Conservation (phyloP, 768 basidiomycete species). For the Agaricus sinodeliciosus region DNA sequence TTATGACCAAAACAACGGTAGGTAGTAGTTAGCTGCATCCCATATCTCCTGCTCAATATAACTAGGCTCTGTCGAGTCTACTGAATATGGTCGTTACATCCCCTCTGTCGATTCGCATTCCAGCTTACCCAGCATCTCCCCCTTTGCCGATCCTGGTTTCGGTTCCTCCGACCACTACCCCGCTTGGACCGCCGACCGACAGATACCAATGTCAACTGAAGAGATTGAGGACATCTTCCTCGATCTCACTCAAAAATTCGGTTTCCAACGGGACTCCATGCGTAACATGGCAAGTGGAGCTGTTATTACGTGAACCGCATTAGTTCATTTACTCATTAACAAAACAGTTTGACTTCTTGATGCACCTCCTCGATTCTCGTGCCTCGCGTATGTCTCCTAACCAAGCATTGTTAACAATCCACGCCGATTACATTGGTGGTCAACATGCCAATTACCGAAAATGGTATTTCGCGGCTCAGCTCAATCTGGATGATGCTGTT, state of each 20-base stretch:
- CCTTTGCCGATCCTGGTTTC: slow-evolving; percentile 50
- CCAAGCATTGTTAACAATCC: slow-evolving; percentile 92
- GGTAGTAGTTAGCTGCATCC: background rate
- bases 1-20: slow-evolving; percentile 30
- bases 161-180: slow-evolving; percentile 72
- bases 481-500: slow-evolving; percentile 98
- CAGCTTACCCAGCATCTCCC: slow-evolving; percentile 51
- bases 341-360: slow-evolving; percentile 87
- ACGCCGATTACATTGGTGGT: slow-evolving; percentile 98
- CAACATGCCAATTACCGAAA: slow-evolving; percentile 99
- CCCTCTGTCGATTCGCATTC: slow-evolving; percentile 57
- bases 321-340: slow-evolving; percentile 2
- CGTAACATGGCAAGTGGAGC: slow-evolving; percentile 71
- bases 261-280: slow-evolving; percentile 95
- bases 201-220: slow-evolving; percentile 95
- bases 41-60: background rate
- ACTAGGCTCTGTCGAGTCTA: slow-evolving; percentile 17
- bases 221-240: slow-evolving; percentile 99
- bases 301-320: slow-evolving; percentile 4
- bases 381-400: slow-evolving; percentile 98
- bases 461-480: slow-evolving; percentile 99
- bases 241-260: slow-evolving; percentile 97
- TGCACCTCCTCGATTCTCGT: slow-evolving; percentile 95
- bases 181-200: slow-evolving; percentile 89
- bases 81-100: slow-evolving; percentile 39